Percentiles rank a stretch among this genome's conserved stretches.
These are phyloP conservation scores for Leccinum obscurum DNA, from an alignment of 768 basidiomycete genomes.

Conservation along the genomic window DNA sequence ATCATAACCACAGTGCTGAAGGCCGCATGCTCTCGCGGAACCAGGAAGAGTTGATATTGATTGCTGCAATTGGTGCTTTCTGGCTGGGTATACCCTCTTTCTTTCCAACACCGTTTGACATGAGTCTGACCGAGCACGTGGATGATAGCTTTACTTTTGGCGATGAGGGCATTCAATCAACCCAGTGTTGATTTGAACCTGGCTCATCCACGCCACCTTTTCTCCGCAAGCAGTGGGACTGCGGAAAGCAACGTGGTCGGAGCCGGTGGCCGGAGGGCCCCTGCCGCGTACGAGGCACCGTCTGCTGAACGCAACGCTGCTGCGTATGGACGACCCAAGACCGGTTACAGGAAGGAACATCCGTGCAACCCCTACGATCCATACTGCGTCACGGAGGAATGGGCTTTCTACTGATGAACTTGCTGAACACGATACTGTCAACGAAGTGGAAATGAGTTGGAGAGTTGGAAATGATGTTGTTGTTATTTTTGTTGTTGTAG, in stretches of 20 bases:
- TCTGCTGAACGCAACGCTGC: conserved; percentile 32
- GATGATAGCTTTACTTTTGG: conserved; percentile 42
- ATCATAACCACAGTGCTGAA: conserved; percentile 44
- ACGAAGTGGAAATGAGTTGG: conserved; percentile 2
- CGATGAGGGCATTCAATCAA: conserved; percentile 40
- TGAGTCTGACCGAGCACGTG: conserved; percentile 7
- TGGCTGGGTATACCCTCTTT: conserved; percentile 63
- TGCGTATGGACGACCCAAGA: conserved; percentile 30
- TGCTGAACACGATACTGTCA: conserved; percentile 1
- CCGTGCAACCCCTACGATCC: conserved; percentile 60
- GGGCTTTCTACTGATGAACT: conserved; percentile 45
- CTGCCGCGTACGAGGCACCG: conserved; percentile 21
- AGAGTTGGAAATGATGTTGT: conserved; percentile 10
- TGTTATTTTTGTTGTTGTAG: not conserved
- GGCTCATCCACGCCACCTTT: conserved; percentile 31
- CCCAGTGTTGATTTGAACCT: conserved; percentile 29
- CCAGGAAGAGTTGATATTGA: conserved; percentile 74
- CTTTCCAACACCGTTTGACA: not conserved
- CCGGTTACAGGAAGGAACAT: conserved; percentile 41
- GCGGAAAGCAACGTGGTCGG: conserved; percentile 36
- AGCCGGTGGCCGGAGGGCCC: conserved; percentile 30
- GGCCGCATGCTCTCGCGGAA: conserved; percentile 57
- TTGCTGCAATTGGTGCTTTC: conserved; percentile 69
- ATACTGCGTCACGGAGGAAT: conserved; percentile 75
- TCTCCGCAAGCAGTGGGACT: conserved; percentile 35